A percentile compares a stretch with the other conserved stretches of the same genome.
Evolutionary conservation across 495 filamentous ascomycete species (phyloP).

Genomic region (Podospora appendiculata): DNA sequence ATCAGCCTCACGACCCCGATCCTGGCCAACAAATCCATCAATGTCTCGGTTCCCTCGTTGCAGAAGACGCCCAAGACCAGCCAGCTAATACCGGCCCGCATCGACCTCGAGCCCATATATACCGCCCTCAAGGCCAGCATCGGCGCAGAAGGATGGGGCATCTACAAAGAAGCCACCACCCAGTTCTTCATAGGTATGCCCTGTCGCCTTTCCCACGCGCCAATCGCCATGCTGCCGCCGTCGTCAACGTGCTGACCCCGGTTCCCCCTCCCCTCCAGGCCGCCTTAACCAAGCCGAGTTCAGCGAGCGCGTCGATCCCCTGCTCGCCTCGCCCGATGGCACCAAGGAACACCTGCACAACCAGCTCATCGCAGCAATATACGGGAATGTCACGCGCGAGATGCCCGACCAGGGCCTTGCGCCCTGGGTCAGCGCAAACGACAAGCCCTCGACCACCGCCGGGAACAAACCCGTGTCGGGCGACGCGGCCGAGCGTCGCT

Average conservation of each 20-base stretch:
- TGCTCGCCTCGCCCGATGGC: constrained; percentile 60
- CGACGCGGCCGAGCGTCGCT: constrained; percentile 80
- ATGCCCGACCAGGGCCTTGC: constrained; percentile 87
- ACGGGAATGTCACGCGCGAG: constrained; percentile 79
- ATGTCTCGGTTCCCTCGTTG: constrained; percentile 45
- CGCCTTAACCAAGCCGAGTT: constrained; percentile 81
- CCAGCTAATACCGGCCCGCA: constrained; percentile 60
- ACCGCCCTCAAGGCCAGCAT: constrained; percentile 74
- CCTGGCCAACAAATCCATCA: constrained; percentile 52
- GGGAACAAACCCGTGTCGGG: constrained; percentile 73
- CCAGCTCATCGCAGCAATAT: constrained; percentile 76
- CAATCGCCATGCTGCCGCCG: too few relatives aligned
- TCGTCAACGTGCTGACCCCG: too few relatives aligned
- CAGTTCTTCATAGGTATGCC: constrained; percentile 66
- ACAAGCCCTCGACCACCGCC: constrained; percentile 73
- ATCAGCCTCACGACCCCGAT: constrained; percentile 56
- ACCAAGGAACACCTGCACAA: constrained; percentile 81
- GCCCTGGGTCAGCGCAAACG: constrained; percentile 90
- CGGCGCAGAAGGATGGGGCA: constrained; percentile 71
- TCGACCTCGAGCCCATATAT: constrained; percentile 87
- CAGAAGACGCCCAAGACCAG: constrained; percentile 59
- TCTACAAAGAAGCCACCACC: constrained; percentile 77
- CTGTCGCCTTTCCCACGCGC: neutral
- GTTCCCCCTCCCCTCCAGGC: constrained; percentile 38
- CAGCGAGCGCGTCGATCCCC: constrained; percentile 61